Evolutionary conservation across 1,139 yeast species (phyloP), one percentile per base, ranked within the genome.

Genomic region (Hanseniaspora sp.): DNA sequence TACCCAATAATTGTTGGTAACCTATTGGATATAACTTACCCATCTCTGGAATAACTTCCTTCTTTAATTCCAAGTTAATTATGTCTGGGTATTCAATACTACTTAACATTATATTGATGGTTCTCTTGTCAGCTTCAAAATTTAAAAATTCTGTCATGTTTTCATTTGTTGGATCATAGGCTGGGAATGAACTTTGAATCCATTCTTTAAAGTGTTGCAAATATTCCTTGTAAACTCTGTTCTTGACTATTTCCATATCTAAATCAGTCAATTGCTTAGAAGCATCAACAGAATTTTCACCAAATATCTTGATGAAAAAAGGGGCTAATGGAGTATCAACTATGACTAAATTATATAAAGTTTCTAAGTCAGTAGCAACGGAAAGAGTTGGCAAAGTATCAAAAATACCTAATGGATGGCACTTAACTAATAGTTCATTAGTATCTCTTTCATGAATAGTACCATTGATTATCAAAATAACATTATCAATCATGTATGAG

Each of bases 401-500:
- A 67, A 94, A 94, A 96, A 96, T 88, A 45, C 99, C 99, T 61
- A 94, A 74, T 1, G 98, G 98, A 67, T 92, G 95, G 67, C 96
- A 87, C 66, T 96, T 82, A 57, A 80, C 79, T 64, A 92, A 76
- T 56, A 92, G 83, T 64, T 92, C 98, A 49, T 80, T 72, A 66
- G 86, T 80, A 68, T 94, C 96, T 64, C 97, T 79, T 64, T 90
- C 95, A 66, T 94, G 98, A 58, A 92, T 79, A 0, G 98, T 88
- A 39, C 99, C 99, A 1, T 97, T 90, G 64, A 94, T 90, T 83
- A 94, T 85, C 64, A 94, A 75, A 33, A 94, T 86, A 46, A 92
- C 96, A 68, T 94, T 94, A 71, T 94, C 98, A 67, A 94, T 94
- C 99, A 94, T 94, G 71, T 94, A 94, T 12, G 96, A 95, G 67